Evolutionary conservation across 306 rosid species (phyloP).

Genomic region (Cucurbita moschata): DNA sequence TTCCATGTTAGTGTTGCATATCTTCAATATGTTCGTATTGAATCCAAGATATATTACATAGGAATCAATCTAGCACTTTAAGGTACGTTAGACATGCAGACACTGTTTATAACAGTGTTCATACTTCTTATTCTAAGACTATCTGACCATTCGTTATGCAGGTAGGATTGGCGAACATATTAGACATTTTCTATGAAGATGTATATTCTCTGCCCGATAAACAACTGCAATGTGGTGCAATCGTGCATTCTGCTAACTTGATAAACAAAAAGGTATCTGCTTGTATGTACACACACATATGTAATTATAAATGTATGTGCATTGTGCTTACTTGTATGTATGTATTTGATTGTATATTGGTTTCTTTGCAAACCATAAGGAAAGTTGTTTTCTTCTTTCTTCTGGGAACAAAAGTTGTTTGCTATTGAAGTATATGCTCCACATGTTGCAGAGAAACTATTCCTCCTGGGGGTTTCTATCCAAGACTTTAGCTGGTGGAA

Average conservation of each 20-base stretch:
- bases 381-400: not conserved
- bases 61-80: not conserved
- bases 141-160: constrained; percentile 18
- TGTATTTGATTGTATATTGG: not conserved
- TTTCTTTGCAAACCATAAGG: not conserved
- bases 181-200: constrained; percentile 78
- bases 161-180: constrained; percentile 62
- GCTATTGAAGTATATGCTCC: not conserved
- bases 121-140: not conserved
- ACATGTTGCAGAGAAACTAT: constrained; percentile 39
- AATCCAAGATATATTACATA: not conserved
- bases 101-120: not conserved
- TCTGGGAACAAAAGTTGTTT: not conserved
- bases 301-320: not conserved
- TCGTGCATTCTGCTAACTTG: constrained; percentile 28
- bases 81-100: not conserved
- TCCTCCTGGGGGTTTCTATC: constrained; percentile 34
- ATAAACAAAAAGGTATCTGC: constrained; percentile 44
- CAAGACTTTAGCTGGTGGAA: constrained; percentile 46
- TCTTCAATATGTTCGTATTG: not conserved
- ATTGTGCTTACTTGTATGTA: constrained; percentile 20
- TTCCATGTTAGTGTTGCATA: not conserved
- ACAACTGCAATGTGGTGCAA: constrained; percentile 44
- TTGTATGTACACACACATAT: not conserved
- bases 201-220: constrained; percentile 50